Evolutionary conservation across 805 yeast genomes (phyloP).

Genomic region (Pichia rugopelliculosa): DNA sequence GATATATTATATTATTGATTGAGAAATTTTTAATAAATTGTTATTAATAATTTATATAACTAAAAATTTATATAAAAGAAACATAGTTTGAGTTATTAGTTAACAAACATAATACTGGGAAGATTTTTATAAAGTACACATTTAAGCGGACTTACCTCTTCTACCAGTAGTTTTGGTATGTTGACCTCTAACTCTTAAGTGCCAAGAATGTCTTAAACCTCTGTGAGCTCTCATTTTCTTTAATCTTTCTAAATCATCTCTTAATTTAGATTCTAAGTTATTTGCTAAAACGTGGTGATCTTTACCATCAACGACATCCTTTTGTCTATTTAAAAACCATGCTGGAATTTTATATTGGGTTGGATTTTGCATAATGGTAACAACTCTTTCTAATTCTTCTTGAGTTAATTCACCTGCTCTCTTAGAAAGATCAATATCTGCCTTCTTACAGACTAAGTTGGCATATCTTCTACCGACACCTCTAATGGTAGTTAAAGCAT

Average conservation of each 20-base stretch:
- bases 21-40: background rate
- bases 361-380: conserved; percentile 99
- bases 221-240: conserved; percentile 99
- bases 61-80: background rate
- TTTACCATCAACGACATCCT: conserved; percentile 97
- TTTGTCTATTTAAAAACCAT: conserved; percentile 99
- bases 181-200: conserved; percentile 99
- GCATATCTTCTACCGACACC: conserved; percentile 99
- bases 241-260: conserved; percentile 99
- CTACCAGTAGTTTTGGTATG: conserved; percentile 99
- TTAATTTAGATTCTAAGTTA: conserved; percentile 97
- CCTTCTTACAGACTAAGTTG: conserved; percentile 99
- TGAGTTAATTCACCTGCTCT: conserved; percentile 99
- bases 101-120: background rate
- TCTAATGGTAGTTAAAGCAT: conserved; percentile 99
- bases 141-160: conserved; percentile 55
- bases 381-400: conserved; percentile 99
- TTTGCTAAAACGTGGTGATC: conserved; percentile 98
- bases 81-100: conserved; percentile 1
- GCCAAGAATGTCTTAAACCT: conserved; percentile 99
- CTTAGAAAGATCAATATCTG: conserved; percentile 96
- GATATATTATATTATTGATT: background rate
- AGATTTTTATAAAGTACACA: conserved; percentile 1
- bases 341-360: conserved; percentile 98
- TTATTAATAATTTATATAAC: background rate